These are phyloP conservation scores for Fraxinus americana DNA, from an alignment of 257 asterid species.

Conservation along the genomic window DNA sequence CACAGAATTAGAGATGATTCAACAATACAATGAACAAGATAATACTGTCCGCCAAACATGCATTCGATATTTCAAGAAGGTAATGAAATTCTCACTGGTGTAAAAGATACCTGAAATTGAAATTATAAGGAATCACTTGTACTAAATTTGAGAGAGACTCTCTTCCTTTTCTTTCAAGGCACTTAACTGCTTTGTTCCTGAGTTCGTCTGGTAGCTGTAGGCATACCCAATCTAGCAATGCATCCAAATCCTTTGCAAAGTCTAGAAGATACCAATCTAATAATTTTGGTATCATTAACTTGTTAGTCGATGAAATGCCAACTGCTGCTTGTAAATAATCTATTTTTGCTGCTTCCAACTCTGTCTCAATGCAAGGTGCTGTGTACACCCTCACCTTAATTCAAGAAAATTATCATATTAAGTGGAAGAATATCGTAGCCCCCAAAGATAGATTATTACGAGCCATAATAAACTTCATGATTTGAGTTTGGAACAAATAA, in stretches of 20 bases:
- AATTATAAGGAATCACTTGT: constrained; percentile 66
- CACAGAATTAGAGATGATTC: neutral
- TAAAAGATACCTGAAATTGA: constrained; percentile 78
- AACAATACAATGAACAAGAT: neutral
- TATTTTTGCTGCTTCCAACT: constrained; percentile 69
- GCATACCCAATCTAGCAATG: constrained; percentile 77
- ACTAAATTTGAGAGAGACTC: constrained; percentile 51
- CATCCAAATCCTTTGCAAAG: constrained; percentile 77
- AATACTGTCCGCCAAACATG: neutral
- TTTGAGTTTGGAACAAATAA: neutral
- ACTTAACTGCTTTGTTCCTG: constrained; percentile 46
- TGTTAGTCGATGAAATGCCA: constrained; percentile 57
- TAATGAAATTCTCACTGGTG: constrained; percentile 21
- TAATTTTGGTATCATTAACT: constrained; percentile 69
- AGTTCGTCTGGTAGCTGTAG: constrained; percentile 71
- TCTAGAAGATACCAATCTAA: constrained; percentile 85
- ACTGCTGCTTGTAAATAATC: constrained; percentile 78
- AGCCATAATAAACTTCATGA: neutral
- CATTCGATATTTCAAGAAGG: neutral
- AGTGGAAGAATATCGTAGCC: neutral
- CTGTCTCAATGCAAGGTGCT: constrained; percentile 64
- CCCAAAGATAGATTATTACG: neutral
- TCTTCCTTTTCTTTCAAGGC: constrained; percentile 47
- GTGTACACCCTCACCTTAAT: constrained; percentile 71
- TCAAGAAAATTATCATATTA: neutral